These are phyloP conservation scores for Withania somnifera DNA, from an alignment of 305 asterid species.

Conservation along the genomic window DNA sequence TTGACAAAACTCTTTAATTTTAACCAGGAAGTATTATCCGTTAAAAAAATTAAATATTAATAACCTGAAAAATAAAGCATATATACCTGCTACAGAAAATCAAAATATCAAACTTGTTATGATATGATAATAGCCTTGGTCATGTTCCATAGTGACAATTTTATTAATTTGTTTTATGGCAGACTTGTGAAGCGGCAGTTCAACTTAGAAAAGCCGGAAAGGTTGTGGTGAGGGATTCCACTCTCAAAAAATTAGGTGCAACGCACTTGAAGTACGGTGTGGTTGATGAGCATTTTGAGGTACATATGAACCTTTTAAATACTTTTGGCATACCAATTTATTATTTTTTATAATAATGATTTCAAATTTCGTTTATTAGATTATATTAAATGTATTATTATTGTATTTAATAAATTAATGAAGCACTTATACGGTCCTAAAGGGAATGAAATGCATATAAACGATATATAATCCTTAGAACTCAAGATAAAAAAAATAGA, in stretches of 20 bases:
- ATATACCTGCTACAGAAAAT: too few relatives aligned
- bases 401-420: not conserved
- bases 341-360: not conserved
- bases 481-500: not conserved
- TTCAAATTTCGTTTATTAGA: not conserved
- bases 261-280: constrained; percentile 60
- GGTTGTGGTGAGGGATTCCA: constrained; percentile 61
- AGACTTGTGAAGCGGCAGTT: constrained; percentile 82
- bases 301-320: not conserved
- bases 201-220: constrained; percentile 72
- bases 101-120: too few relatives aligned
- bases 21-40: too few relatives aligned
- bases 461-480: not conserved
- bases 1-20: too few relatives aligned
- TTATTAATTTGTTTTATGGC: not conserved
- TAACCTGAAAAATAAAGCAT: not conserved
- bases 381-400: not conserved
- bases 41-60: too few relatives aligned
- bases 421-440: too few relatives aligned
- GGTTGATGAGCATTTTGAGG: constrained; percentile 71
- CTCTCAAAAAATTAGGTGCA: constrained; percentile 46
- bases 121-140: too few relatives aligned
- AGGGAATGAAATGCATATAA: not conserved
- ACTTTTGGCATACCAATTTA: not conserved
- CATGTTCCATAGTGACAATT: not conserved